A percentile compares a stretch with the other conserved stretches of the same genome.
Evolutionary conservation across 2,329 filamentous ascomycete species (phyloP).

Genomic region (Pyricularia grisea): DNA sequence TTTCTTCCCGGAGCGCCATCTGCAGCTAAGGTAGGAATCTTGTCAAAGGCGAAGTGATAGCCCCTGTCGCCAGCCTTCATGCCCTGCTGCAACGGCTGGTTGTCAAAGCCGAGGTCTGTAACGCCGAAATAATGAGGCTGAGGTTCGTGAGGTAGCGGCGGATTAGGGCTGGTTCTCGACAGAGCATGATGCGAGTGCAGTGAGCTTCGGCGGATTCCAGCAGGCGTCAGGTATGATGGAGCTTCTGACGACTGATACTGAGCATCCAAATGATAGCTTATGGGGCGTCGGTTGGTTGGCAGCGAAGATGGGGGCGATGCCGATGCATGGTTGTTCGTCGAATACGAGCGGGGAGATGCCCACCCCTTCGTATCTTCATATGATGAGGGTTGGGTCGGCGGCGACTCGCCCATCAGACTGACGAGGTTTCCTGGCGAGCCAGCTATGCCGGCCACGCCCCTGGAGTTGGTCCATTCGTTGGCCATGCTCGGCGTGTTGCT

Average conservation of each 20-base stretch:
- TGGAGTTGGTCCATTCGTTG: constrained; percentile 20
- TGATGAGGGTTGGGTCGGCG: constrained; percentile 41
- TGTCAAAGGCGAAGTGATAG: constrained; percentile 77
- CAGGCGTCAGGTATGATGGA: constrained; percentile 25
- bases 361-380: constrained; percentile 38
- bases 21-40: constrained; percentile 37
- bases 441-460: constrained; percentile 27
- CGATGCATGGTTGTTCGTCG: constrained; percentile 34
- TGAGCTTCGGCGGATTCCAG: constrained; percentile 33
- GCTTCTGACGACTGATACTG: constrained; percentile 32
- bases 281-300: constrained; percentile 29
- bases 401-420: constrained; percentile 40
- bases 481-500: constrained; percentile 36
- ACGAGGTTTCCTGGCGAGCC: constrained; percentile 46
- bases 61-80: constrained; percentile 58
- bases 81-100: constrained; percentile 34
- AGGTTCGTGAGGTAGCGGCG: constrained; percentile 64
- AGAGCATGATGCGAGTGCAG: constrained; percentile 40
- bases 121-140: constrained; percentile 71
- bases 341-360: constrained; percentile 35
- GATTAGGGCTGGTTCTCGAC: constrained; percentile 37
- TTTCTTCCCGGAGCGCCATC: constrained; percentile 34
- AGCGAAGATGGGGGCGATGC: constrained; percentile 26
- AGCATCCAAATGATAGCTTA: constrained; percentile 45
- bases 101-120: constrained; percentile 59